Evolutionary conservation across 441 rosid species (phyloP), one percentile per base, ranked within the genome.

Genomic region (Populus hybrid): DNA sequence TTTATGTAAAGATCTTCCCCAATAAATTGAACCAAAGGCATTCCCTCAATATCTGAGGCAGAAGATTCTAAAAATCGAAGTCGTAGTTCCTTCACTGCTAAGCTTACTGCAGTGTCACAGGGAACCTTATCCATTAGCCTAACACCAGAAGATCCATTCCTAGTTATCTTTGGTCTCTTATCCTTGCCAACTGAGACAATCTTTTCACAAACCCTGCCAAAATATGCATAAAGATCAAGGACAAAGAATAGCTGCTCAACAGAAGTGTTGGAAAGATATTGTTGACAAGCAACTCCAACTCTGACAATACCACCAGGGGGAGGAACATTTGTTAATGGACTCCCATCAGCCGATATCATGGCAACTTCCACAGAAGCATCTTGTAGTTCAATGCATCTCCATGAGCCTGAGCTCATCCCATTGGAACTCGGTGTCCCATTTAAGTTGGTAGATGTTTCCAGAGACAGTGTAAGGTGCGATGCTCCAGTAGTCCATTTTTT

Each of bases 221-320:
- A 83, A 81, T 96, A 87, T 36, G 95, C 83, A 84, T 92, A 94
- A 65, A 96, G 91, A 84, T 93, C 97, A 82, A 96, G 86, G 76
- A 94, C 98, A 80, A 92, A 96, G 84, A 93, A 96, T 81, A 94
- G 85, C 87, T 96, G 99, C 82, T 94, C 99, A 77, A 96, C 95
- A 2, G 99, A 96, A 83, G 99, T 89, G 87, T 87, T 90, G 24
- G 98, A 96, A 71, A 90, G 83, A 89, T 86, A 96, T 33, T 90
- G 96, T 78, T 90, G 90, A 81, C 96, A 96, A 74, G 99, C 89
- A 82, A 96, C 86, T 74, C 98, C 98, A 71, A 93, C 78, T 81
- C 99, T 88, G 56, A 96, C 94, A 79, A 92, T 81, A 71, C 99
- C 98, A 81, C 98, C 98, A 45, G 98, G 98, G 82, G 99, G 99